Evolutionary conservation across 495 filamentous ascomycete genomes (phyloP).

Genomic region (Glonium stellatum): DNA sequence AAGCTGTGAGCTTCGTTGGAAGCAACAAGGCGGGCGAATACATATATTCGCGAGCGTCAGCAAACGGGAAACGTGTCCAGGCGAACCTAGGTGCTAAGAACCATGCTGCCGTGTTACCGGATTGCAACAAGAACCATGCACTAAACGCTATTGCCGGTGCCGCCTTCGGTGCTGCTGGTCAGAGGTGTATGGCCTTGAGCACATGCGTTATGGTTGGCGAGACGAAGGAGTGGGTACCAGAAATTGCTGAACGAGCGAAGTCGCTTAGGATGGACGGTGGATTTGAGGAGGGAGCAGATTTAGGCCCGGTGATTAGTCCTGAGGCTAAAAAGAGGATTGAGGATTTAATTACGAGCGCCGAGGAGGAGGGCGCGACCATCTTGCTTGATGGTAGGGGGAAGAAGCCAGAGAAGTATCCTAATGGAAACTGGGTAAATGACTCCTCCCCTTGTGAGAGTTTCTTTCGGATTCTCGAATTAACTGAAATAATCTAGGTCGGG

Average conservation of each 20-base stretch:
- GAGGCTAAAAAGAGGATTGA: slow-evolving; percentile 88
- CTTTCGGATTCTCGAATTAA: no score
- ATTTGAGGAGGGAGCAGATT: slow-evolving; percentile 88
- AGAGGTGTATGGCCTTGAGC: slow-evolving; percentile 96
- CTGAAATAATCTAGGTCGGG: slow-evolving; percentile 46
- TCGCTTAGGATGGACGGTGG: slow-evolving; percentile 84
- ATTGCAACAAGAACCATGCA: slow-evolving; percentile 97
- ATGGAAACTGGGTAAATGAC: slow-evolving; percentile 79
- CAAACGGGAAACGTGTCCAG: slow-evolving; percentile 90
- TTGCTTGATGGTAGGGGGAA: slow-evolving; percentile 86
- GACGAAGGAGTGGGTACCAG: slow-evolving; percentile 85
- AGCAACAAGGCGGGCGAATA: slow-evolving; percentile 97
- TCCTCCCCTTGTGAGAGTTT: neutral
- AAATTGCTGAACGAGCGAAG: slow-evolving; percentile 88
- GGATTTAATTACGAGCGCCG: slow-evolving; percentile 76
- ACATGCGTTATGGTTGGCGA: slow-evolving; percentile 91
- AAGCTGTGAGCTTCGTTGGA: slow-evolving; percentile 96
- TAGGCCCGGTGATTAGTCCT: slow-evolving; percentile 95
- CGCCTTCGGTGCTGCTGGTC: slow-evolving; percentile 93
- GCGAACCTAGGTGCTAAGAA: slow-evolving; percentile 99
- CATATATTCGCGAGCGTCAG: slow-evolving; percentile 83
- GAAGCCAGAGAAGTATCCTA: slow-evolving; percentile 86
- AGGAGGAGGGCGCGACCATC: slow-evolving; percentile 89
- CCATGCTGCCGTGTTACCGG: slow-evolving; percentile 89
- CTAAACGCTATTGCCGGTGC: slow-evolving; percentile 91